Evolutionary conservation across 106 monocot species (phyloP).

Genomic region (Iris macrosiphon): DNA sequence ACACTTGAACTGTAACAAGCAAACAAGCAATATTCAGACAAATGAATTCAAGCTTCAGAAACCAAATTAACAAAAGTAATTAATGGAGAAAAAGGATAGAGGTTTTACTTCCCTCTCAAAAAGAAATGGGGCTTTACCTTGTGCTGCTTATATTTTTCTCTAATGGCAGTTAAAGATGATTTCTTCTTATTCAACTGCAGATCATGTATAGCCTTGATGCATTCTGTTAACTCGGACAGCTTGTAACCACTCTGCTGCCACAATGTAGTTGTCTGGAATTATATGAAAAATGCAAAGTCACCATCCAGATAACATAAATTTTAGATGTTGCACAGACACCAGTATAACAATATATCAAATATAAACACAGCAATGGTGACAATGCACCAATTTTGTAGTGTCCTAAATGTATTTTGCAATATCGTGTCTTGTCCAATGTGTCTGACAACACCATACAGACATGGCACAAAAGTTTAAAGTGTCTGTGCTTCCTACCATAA

Average conservation of each 20-base stretch:
- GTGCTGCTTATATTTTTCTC: slow-evolving; percentile 59
- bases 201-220: slow-evolving; percentile 41
- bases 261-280: slow-evolving; percentile 25
- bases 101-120: neutral
- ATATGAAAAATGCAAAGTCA: no score
- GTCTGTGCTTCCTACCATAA: no score
- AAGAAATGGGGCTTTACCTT: slow-evolving; percentile 9
- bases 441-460: no score
- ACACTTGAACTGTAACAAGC: slow-evolving; percentile 38
- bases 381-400: no score
- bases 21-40: slow-evolving; percentile 1
- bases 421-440: no score
- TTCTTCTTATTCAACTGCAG: slow-evolving; percentile 36
- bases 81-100: neutral
- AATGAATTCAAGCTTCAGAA: neutral
- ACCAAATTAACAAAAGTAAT: neutral
- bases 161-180: slow-evolving; percentile 22
- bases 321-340: no score
- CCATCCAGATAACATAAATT: no score
- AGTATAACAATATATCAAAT: no score
- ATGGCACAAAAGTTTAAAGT: no score
- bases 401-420: no score
- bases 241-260: slow-evolving; percentile 32
- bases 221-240: slow-evolving; percentile 44
- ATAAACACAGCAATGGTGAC: no score